Evolutionary conservation across 345 rosid genomes (phyloP).

Genomic region (Adansonia digitata): DNA sequence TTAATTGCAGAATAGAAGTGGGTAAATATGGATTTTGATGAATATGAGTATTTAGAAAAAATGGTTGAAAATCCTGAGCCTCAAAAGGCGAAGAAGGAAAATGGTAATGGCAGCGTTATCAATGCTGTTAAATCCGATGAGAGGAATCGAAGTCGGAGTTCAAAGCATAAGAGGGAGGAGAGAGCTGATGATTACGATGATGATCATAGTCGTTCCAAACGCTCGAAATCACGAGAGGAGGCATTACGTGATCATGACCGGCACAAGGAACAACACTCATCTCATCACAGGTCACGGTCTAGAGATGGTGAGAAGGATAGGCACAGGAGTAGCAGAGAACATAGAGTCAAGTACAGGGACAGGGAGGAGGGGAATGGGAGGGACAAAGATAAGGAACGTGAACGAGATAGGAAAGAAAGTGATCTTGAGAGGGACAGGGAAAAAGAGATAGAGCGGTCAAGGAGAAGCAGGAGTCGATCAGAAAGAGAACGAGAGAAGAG

Average conservation of each 20-base stretch:
- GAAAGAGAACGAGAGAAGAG: constrained; percentile 56
- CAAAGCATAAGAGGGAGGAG: constrained; percentile 51
- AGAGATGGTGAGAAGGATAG: constrained; percentile 67
- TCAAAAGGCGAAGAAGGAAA: constrained; percentile 36
- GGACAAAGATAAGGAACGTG: constrained; percentile 36
- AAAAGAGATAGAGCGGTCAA: constrained; percentile 41
- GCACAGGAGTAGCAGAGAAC: constrained; percentile 38
- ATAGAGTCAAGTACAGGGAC: constrained; percentile 42
- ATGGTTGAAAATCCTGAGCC: constrained; percentile 71
- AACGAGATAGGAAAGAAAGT: constrained; percentile 25
- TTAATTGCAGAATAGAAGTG: constrained; percentile 6
- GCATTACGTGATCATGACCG: constrained; percentile 43
- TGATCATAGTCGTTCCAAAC: constrained; percentile 44
- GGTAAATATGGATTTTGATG: constrained; percentile 76
- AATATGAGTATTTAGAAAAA: constrained; percentile 90
- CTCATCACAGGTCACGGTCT: not conserved
- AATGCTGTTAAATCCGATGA: constrained; percentile 38
- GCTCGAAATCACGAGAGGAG: constrained; percentile 45
- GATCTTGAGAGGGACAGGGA: constrained; percentile 36
- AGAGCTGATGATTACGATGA: constrained; percentile 40
- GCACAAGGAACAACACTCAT: constrained; percentile 34
- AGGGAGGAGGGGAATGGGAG: constrained; percentile 40
- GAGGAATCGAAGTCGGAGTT: constrained; percentile 43
- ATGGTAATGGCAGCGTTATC: constrained; percentile 51
- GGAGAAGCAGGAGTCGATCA: constrained; percentile 52